Base-by-base conservation (phyloP, 345 rosid genomes). In the Euphorbia peplus region DNA sequence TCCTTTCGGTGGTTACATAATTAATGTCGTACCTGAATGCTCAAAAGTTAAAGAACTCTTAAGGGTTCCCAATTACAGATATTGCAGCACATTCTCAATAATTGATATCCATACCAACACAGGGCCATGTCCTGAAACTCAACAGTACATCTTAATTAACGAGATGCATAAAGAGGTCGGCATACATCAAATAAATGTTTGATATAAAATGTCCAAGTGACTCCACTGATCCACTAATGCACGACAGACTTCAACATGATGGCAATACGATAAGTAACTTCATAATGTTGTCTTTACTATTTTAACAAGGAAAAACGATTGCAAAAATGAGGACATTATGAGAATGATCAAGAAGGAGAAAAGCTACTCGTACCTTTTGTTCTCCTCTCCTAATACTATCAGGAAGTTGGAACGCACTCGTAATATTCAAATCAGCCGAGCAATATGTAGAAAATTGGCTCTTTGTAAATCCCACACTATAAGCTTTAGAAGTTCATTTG, bases 361-460 rank as follows among this genome's bases (percentile, higher is more conserved):
- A 58, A 67, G 21, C 8, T 10, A 15, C 26, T 2, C 81, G 60
- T 81, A 95, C 99, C 99, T 95, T 72, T 95, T 98, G 56, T 87
- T 90, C 84, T 92, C n/a, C n/a, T n/a, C n/a, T n/a, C n/a, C n/a
- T n/a, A n/a, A n/a, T n/a, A n/a, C n/a, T n/a, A n/a, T n/a, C n/a
- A n/a, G n/a, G n/a, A n/a, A n/a, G n/a, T n/a, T n/a, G n/a, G n/a
- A n/a, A n/a, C n/a, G n/a, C n/a, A n/a, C n/a, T n/a, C n/a, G n/a
- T n/a, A n/a, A n/a, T n/a, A n/a, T n/a, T n/a, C n/a, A n/a, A n/a
- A n/a, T n/a, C n/a, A n/a, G n/a, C n/a, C n/a, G n/a, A n/a, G n/a
- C n/a, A n/a, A n/a, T n/a, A n/a, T n/a, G n/a, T n/a, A n/a, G n/a
- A n/a, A n/a, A n/a, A n/a, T n/a, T n/a, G n/a, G n/a, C n/a, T n/a